phyloP scores from a whole-genome alignment of 169 alveolate species.

The Eimeria tenella region DNA sequence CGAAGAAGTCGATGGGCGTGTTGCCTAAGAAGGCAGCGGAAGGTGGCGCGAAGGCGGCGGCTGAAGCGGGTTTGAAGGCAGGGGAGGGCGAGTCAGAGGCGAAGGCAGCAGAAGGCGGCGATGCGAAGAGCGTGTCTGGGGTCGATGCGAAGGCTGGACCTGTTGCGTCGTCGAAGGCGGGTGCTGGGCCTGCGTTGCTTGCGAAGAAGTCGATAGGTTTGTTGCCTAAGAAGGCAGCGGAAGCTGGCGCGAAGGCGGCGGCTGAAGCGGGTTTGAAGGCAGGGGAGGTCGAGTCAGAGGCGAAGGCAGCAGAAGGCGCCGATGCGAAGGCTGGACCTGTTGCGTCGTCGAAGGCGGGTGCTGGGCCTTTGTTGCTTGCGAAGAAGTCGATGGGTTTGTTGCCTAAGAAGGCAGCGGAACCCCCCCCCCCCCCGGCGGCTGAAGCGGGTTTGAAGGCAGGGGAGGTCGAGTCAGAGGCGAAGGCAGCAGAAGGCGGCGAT shows the following conservation, averaged over 20 bases:
- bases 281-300: background rate
- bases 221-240: conserved; percentile 54
- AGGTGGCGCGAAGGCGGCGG: background rate
- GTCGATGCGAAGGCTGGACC: conserved; percentile 15
- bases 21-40: conserved; percentile 43
- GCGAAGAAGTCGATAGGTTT: background rate
- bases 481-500: background rate
- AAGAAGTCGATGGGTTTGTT: conserved; percentile 33
- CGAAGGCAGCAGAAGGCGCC: too few species aligned
- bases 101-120: background rate
- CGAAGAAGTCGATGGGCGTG: conserved; percentile 35
- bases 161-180: background rate
- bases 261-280: background rate
- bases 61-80: background rate
- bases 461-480: conserved; percentile 7
- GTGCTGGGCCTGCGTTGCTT: background rate
- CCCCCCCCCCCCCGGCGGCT: background rate
- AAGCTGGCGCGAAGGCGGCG: conserved; percentile 5
- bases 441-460: background rate
- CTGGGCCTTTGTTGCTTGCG: conserved; percentile 1
- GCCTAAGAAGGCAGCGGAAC: conserved; percentile 43
- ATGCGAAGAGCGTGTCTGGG: background rate
- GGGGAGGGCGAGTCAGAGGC: background rate
- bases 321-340: background rate
- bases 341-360: background rate